These are phyloP conservation scores for Cyclotella baltica DNA, from an alignment of 108 stramenopile genomes.

Conservation along the genomic window DNA sequence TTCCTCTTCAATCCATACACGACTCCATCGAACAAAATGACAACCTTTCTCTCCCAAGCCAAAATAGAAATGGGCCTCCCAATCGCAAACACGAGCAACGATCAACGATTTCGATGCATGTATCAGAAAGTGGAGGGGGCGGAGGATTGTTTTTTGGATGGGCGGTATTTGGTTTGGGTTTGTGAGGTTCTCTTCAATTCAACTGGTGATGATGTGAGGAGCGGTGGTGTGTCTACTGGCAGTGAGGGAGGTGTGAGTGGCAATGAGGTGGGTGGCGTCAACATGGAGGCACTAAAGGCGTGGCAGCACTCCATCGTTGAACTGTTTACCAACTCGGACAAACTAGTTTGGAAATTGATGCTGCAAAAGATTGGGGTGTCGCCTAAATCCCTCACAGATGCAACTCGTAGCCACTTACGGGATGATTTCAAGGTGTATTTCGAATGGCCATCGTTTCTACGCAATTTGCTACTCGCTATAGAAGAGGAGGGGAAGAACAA, in stretches of 20 bases:
- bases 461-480: not conserved
- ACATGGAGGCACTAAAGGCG: not conserved
- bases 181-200: not conserved
- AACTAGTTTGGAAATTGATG: not conserved
- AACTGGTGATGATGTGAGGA: not conserved
- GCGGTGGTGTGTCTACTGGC: too few species aligned
- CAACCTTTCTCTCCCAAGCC: not conserved
- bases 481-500: not conserved
- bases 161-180: conserved; percentile 1
- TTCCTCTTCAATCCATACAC: not conserved
- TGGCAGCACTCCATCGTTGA: conserved; percentile 4
- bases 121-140: not conserved
- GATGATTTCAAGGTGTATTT: not conserved
- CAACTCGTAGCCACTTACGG: not conserved
- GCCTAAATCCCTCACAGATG: not conserved
- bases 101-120: not conserved
- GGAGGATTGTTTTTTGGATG: conserved; percentile 3
- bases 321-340: not conserved
- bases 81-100: not conserved
- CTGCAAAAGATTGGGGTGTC: not conserved
- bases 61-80: not conserved
- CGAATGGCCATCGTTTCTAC: conserved; percentile 11
- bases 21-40: not conserved
- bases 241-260: not conserved
- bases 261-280: not conserved